phyloP scores from a whole-genome alignment of 225 moss, liverwort and hornwort genomes.

The Marchantia polymorpha region DNA sequence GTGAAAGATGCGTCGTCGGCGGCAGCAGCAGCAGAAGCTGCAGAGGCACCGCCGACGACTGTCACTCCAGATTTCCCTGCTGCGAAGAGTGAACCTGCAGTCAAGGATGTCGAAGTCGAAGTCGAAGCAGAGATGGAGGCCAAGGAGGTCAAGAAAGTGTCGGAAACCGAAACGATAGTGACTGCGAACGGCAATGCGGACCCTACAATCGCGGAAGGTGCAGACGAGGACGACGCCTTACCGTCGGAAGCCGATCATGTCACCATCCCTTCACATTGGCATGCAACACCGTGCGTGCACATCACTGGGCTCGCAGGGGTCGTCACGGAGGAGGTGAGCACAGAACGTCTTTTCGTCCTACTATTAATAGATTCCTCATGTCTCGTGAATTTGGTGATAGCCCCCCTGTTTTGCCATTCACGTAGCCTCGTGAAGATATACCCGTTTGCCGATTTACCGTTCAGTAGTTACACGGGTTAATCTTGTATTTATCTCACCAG shows the following conservation, averaged over 20 bases:
- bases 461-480: no score
- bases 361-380: not conserved
- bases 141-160: constrained; percentile 4
- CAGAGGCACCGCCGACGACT: not conserved
- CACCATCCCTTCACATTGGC: constrained; percentile 39
- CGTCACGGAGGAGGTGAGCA: constrained; percentile 42
- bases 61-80: not conserved
- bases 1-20: no score
- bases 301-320: constrained; percentile 49
- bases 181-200: constrained; percentile 29
- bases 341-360: not conserved
- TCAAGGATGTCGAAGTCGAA: constrained; percentile 17
- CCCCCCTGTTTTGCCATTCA: no score
- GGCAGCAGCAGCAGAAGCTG: no score
- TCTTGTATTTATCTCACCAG: no score
- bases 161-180: constrained; percentile 11
- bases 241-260: constrained; percentile 38
- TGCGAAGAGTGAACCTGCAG: not conserved
- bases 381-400: no score
- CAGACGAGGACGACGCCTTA: constrained; percentile 19
- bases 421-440: no score
- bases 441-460: no score
- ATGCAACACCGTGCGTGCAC: constrained; percentile 45
- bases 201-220: constrained; percentile 22
- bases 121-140: constrained; percentile 17